Base-by-base conservation (phyloP, 768 basidiomycete genomes). In the Harrya chromipes region DNA sequence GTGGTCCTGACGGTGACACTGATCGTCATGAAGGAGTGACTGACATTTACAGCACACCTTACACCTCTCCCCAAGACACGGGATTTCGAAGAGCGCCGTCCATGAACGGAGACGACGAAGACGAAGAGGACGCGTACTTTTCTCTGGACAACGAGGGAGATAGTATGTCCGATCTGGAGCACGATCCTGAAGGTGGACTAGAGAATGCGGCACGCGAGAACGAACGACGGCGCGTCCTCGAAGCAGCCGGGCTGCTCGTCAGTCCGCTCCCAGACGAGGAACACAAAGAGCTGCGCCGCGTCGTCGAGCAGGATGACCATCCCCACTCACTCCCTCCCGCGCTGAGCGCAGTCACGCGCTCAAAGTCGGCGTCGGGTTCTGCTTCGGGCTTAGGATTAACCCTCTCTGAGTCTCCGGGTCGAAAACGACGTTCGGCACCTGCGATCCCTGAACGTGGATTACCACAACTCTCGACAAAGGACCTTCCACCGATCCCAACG, bases 191-290 rank as follows among this genome's bases (percentile, higher is more conserved):
- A 45, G 59, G 56, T 31, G 75, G 78, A 37, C 47, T 4, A 16
- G 81, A 84, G 46, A 72, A 71, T 11, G 75, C 75, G 44, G 79
- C 81, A 16, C 80, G 90, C 26, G 90, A 84, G 49, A 70, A 78
- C 16, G 93, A 95, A 62, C 76, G 90, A 19, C 82, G 82, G 56
- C 78, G 85, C 17, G 90, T 97, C 7, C 72, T 97, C n/a, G 83
- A 90, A 62, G 88, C 90, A 0, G 93, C 93, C 0, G 94, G 94
- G 3, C 72, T 97, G 21, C 82, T 91, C 48, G 77, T 95, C 78
- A 33, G 81, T 83, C 50, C 44, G n/a, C n/a, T n/a, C 2, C 23
- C 6, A 7, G 44, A 44, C 0, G 23, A 8, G 6, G 43, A 40
- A 4, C 35, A 43, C 11, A 14, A 39, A 13, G 36, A 2, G 16